Conservation (phyloP, 1,284 basidiomycete species). For the Apiotrichum domesticum region DNA sequence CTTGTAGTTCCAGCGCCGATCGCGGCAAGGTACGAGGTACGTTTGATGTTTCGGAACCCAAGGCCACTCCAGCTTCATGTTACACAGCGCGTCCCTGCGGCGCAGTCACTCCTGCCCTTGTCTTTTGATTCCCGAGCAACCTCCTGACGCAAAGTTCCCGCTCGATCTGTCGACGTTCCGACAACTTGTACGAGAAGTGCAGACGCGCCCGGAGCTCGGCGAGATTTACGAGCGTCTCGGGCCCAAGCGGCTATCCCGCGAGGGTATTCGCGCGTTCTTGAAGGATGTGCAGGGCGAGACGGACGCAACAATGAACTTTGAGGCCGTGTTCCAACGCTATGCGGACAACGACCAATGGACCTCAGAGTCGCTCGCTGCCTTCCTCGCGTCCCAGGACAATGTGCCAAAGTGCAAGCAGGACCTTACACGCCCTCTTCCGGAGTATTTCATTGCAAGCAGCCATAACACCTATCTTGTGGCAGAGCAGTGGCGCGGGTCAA, state of each 20-base stretch:
- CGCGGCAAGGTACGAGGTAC: slow-evolving; percentile 6
- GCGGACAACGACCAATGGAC: slow-evolving; percentile 20
- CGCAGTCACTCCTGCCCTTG: too few species aligned
- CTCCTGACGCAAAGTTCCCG: slow-evolving; percentile 16
- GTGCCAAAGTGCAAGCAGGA: slow-evolving; percentile 54
- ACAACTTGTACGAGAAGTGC: slow-evolving; percentile 75
- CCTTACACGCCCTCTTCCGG: slow-evolving; percentile 73
- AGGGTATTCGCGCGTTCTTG: slow-evolving; percentile 63
- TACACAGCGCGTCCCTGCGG: neutral
- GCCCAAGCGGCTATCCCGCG: slow-evolving; percentile 32
- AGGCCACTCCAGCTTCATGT: neutral
- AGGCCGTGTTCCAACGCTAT: slow-evolving; percentile 6
- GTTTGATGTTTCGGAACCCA: neutral
- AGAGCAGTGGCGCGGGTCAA: slow-evolving; percentile 85
- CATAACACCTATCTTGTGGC: slow-evolving; percentile 98
- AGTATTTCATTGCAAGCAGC: slow-evolving; percentile 89
- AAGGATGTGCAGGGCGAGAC: slow-evolving; percentile 59
- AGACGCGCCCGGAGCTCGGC: slow-evolving; percentile 74
- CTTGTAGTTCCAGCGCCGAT: slow-evolving; percentile 14
- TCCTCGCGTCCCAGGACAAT: slow-evolving; percentile 67
- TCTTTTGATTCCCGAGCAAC: too few species aligned
- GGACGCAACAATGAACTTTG: slow-evolving; percentile 11
- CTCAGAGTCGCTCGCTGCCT: slow-evolving; percentile 55
- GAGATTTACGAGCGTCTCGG: slow-evolving; percentile 52
- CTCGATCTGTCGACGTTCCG: slow-evolving; percentile 82